Conservation (phyloP, 129 eudicot genomes). For the Cynara cardunculus region DNA sequence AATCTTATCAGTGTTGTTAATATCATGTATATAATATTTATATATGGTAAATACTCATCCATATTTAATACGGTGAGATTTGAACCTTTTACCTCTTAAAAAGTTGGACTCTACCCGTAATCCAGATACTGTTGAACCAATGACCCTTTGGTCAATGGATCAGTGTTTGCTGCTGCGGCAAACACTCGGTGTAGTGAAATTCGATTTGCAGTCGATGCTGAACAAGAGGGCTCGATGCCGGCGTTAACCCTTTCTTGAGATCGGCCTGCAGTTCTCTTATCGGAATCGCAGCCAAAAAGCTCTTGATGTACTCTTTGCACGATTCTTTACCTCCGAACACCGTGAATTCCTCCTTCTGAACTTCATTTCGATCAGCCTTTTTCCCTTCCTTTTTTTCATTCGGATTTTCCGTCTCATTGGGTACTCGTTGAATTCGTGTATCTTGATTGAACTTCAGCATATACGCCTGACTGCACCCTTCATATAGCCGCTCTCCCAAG, state of each 20-base stretch:
- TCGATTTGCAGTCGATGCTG: slow-evolving; percentile 75
- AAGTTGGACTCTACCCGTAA: neutral
- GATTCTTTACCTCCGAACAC: slow-evolving; percentile 63
- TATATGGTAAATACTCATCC: neutral
- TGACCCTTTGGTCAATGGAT: neutral
- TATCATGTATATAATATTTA: neutral
- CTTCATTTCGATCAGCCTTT: neutral
- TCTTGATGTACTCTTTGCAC: slow-evolving; percentile 83
- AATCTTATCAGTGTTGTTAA: too few relatives aligned
- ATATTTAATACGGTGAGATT: neutral
- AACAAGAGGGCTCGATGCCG: slow-evolving; percentile 51
- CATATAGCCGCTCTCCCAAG: slow-evolving; percentile 61
- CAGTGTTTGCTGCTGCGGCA: neutral
- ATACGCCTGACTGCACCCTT: slow-evolving; percentile 64
- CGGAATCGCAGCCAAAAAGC: slow-evolving; percentile 77
- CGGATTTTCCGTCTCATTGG: slow-evolving; percentile 5
- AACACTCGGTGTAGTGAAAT: slow-evolving; percentile 57
- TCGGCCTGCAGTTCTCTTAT: slow-evolving; percentile 70
- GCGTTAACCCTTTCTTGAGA: slow-evolving; percentile 57
- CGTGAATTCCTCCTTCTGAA: slow-evolving; percentile 21
- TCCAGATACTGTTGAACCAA: neutral
- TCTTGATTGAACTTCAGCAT: slow-evolving; percentile 47
- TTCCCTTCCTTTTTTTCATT: slow-evolving; percentile 26
- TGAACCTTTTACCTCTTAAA: neutral
- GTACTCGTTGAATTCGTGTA: slow-evolving; percentile 29